Base-by-base conservation (phyloP, 768 basidiomycete genomes). In the Mycena chlorophos region DNA sequence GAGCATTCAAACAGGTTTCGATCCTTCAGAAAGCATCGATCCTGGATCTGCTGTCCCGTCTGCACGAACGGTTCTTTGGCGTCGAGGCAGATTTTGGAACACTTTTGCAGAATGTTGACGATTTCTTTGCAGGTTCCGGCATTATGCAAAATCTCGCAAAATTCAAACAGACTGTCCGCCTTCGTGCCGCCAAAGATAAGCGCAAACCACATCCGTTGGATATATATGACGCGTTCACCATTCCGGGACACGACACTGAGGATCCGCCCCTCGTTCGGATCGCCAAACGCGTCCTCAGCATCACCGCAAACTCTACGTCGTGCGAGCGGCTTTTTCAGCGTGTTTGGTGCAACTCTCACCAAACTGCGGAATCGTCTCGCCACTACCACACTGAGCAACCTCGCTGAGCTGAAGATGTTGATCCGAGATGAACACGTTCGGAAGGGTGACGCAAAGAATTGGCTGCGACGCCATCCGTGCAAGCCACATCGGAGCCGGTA, bases 281-380 rank as follows among this genome's bases (percentile, higher is more conserved):
- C 48, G 66, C 66, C 16, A 28, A 52, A 13, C 54, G 46, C 17
- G 46, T 68, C 8, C 55, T 69, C 12, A 64, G 66, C 14, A 63
- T 71, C 20, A 63, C 49, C 30, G 60, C 66, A 19, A 72, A 70
- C 51, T 72, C 69, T 6, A 68, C 70, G 22, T 69, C 69, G 25
- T 68, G 67, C 26, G 64, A 72, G 52, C 53, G 62, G 4, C 62
- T 72, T 5, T n/a, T 71, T 69, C 58, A 72, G 71, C 34, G 49
- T 57, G 2, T 68, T 72, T 51, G 69, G 70, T 5, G 62, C 57
- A 39, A 71, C 61, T n/a, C 57, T 70, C 19, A 70, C 63, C 2
- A 69, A 69, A 51, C 52, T 67, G 5, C 61, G 61, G 3, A 66
- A 62, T 49, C 58, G 61, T 5, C 60, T 69, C 28, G 56, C 59